A percentile compares a stretch with the other conserved stretches of the same genome.
phyloP scores from a whole-genome alignment of 179 eudicot species.

The Actinidia chinensis region DNA sequence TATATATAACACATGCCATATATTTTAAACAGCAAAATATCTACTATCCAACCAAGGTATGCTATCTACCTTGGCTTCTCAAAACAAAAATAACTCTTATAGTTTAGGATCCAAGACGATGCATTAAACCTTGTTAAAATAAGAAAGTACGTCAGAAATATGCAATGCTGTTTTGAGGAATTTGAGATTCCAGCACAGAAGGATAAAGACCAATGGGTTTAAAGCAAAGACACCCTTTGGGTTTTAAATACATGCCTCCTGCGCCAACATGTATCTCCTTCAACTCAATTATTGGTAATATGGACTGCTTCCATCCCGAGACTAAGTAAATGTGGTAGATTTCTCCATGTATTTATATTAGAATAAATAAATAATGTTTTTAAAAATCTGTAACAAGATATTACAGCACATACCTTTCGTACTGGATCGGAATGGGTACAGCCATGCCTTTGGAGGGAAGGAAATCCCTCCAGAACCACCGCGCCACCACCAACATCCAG shows the following conservation, averaged over 20 bases:
- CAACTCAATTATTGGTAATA: conserved; percentile 95
- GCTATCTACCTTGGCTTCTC: too few relatives aligned
- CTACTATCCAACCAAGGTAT: too few relatives aligned
- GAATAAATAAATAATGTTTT: too few relatives aligned
- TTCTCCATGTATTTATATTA: too few relatives aligned
- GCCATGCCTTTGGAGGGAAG: conserved; percentile 71
- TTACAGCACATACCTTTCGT: conserved; percentile 72
- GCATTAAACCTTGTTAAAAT: too few relatives aligned
- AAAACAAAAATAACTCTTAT: too few relatives aligned
- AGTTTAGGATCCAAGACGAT: too few relatives aligned
- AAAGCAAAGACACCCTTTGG: too few relatives aligned
- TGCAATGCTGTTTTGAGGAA: neutral
- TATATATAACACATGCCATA: too few relatives aligned
- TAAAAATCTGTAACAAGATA: conserved; percentile 22
- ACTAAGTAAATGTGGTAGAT: conserved; percentile 98
- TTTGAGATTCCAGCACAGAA: conserved; percentile 70
- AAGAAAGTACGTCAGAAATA: too few relatives aligned
- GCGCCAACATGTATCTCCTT: conserved; percentile 88
- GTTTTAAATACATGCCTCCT: conserved; percentile 60
- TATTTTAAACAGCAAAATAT: too few relatives aligned
- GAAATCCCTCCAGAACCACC: conserved; percentile 88
- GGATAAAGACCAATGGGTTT: too few relatives aligned
- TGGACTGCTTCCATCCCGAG: conserved; percentile 95
- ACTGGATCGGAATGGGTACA: conserved; percentile 73
- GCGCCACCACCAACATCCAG: conserved; percentile 97